These are phyloP conservation scores for Capsella bursapastoris DNA, from an alignment of 345 rosid genomes.

Conservation along the genomic window DNA sequence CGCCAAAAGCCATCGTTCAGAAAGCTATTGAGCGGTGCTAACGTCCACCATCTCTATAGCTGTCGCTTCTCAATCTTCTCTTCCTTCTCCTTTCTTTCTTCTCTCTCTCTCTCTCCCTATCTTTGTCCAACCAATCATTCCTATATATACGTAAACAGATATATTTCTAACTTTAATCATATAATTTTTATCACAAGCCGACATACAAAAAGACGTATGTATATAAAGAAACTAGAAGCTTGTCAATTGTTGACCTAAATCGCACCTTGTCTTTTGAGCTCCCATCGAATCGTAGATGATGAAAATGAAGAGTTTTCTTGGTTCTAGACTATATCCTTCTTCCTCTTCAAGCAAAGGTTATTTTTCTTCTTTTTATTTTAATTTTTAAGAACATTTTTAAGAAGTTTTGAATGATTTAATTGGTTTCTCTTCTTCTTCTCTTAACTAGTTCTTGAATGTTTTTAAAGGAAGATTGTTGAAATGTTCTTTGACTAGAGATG, in stretches of 20 bases:
- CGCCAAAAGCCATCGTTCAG: conserved; percentile 43
- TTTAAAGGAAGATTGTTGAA: neutral
- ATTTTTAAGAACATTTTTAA: too few relatives aligned
- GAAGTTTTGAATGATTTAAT: too few relatives aligned
- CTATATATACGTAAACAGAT: conserved; percentile 21
- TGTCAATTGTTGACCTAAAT: conserved; percentile 29
- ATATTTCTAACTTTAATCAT: conserved; percentile 8
- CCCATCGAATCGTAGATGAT: conserved; percentile 37
- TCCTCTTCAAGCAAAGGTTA: conserved; percentile 51
- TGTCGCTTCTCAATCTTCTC: conserved; percentile 49
- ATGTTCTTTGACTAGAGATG: neutral
- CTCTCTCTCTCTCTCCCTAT: conserved; percentile 35
- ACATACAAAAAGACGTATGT: conserved; percentile 29
- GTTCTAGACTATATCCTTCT: conserved; percentile 34
- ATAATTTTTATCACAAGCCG: conserved; percentile 27
- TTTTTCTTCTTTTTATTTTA: neutral
- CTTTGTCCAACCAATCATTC: conserved; percentile 45
- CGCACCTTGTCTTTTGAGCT: conserved; percentile 25
- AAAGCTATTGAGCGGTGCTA: conserved; percentile 39
- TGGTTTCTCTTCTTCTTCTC: conserved; percentile 26
- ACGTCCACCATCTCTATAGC: conserved; percentile 44
- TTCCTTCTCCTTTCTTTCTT: conserved; percentile 40
- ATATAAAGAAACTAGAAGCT: conserved; percentile 27
- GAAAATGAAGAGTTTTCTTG: conserved; percentile 40
- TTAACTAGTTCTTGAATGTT: conserved; percentile 16